phyloP scores from a whole-genome alignment of 768 basidiomycete genomes.

The Amanita fuliginea region DNA sequence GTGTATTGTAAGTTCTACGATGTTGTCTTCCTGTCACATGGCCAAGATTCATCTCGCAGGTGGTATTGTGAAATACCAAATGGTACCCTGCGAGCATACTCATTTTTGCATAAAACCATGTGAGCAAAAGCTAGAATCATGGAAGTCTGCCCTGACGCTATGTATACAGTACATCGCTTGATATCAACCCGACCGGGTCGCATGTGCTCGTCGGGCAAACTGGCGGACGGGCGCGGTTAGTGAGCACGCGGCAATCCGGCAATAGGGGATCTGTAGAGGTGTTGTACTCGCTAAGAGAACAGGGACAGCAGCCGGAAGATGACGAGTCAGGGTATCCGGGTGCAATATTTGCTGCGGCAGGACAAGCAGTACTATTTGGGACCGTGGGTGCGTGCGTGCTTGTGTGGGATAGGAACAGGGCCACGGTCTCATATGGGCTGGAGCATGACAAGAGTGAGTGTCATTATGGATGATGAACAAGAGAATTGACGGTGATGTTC shows the following conservation, averaged over 20 bases:
- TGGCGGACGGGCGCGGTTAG: slow-evolving; percentile 38
- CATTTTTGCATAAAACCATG: slow-evolving; percentile 51
- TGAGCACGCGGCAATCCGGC: slow-evolving; percentile 37
- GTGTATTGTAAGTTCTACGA: slow-evolving; percentile 40
- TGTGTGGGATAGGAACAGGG: slow-evolving; percentile 51
- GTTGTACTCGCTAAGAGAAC: slow-evolving; percentile 35
- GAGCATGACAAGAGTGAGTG: slow-evolving; percentile 48
- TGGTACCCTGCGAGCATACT: slow-evolving; percentile 49
- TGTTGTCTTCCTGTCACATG: background rate
- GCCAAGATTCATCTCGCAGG: slow-evolving; percentile 19
- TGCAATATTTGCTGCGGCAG: slow-evolving; percentile 41
- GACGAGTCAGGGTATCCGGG: slow-evolving; percentile 22
- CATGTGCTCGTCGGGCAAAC: slow-evolving; percentile 44
- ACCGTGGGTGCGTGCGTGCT: slow-evolving; percentile 40
- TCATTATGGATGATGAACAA: slow-evolving; percentile 7
- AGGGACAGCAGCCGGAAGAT: slow-evolving; percentile 17
- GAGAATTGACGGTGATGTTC: slow-evolving; percentile 9
- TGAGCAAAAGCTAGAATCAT: slow-evolving; percentile 19
- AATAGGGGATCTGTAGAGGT: slow-evolving; percentile 43
- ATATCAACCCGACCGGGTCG: slow-evolving; percentile 34
- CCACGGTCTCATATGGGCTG: slow-evolving; percentile 43
- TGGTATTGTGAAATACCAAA: slow-evolving; percentile 65
- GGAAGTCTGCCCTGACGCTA: background rate
- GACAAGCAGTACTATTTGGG: slow-evolving; percentile 49
- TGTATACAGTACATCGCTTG: slow-evolving; percentile 36